Percentiles rank a stretch among this genome's conserved stretches.
Evolutionary conservation across 768 basidiomycete species (phyloP).

Genomic region (Kwoniella heveanensis): DNA sequence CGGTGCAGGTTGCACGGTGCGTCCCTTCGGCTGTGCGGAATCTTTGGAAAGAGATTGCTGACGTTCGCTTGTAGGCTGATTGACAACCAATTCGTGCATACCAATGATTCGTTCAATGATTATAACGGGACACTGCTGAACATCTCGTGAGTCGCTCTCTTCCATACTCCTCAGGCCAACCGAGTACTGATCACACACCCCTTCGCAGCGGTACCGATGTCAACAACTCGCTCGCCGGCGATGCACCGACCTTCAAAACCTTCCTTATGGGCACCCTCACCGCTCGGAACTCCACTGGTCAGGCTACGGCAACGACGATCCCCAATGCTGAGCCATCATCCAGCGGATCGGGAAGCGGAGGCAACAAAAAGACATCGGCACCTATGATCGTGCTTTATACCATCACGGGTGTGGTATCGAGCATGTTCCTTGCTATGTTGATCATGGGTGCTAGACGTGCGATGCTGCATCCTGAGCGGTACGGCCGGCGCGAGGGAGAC

Average conservation of each 20-base stretch:
- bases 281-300: conserved; percentile 66
- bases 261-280: conserved; percentile 73
- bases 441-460: conserved; percentile 80
- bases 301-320: conserved; percentile 45
- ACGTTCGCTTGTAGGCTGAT: conserved; percentile 58
- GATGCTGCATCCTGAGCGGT: conserved; percentile 84
- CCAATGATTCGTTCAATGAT: conserved; percentile 62
- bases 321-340: conserved; percentile 39
- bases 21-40: conserved; percentile 26
- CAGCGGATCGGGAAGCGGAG: conserved; percentile 11
- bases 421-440: conserved; percentile 80
- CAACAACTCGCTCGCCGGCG: conserved; percentile 32
- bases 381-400: conserved; percentile 78
- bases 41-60: conserved; percentile 8
- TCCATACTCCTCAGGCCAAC: not conserved
- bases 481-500: conserved; percentile 65
- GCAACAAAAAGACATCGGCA: conserved; percentile 62
- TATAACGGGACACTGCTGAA: conserved; percentile 69
- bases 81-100: conserved; percentile 62
- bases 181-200: not conserved
- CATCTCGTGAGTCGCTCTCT: conserved; percentile 41
- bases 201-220: conserved; percentile 37
- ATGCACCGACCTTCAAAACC: conserved; percentile 29
- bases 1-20: conserved; percentile 63
- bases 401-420: conserved; percentile 85